These are phyloP conservation scores for Grigorovia humatica DNA, from an alignment of 805 yeast species.

Conservation along the genomic window DNA sequence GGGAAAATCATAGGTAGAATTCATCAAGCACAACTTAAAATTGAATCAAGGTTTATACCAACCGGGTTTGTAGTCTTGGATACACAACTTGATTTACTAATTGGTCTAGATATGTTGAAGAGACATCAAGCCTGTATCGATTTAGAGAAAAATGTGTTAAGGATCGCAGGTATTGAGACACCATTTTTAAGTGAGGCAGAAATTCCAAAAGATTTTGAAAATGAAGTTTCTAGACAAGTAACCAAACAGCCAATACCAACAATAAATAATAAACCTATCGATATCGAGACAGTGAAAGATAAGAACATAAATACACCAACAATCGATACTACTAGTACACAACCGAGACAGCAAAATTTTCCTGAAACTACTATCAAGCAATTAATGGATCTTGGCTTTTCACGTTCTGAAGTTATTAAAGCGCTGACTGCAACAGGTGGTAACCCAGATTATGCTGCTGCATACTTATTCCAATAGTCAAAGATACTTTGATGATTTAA, in stretches of 20 bases:
- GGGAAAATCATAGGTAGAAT: conserved; percentile 71
- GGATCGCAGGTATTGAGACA: conserved; percentile 64
- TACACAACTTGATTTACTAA: conserved; percentile 48
- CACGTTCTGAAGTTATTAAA: conserved; percentile 46
- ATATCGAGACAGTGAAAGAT: not conserved
- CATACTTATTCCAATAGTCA: conserved; percentile 42
- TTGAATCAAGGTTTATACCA: conserved; percentile 55
- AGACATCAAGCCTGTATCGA: conserved; percentile 81
- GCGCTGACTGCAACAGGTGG: conserved; percentile 65
- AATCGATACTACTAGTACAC: not conserved
- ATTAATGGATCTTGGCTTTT: conserved; percentile 61
- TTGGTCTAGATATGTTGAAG: conserved; percentile 87
- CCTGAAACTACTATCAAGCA: conserved; percentile 35
- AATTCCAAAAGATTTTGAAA: conserved; percentile 32
- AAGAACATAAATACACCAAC: not conserved
- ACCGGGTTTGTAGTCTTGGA: conserved; percentile 68
- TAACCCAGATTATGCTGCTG: conserved; percentile 79
- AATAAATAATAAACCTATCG: not conserved
- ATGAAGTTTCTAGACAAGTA: not conserved
- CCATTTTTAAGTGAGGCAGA: conserved; percentile 66
- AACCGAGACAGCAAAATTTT: conserved; percentile 3
- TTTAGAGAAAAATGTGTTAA: conserved; percentile 50
- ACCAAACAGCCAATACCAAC: not conserved
- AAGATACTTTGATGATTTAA: no score
- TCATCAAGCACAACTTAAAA: conserved; percentile 77